Percentiles rank a stretch among this genome's conserved stretches.
These are phyloP conservation scores for Acanthamoeba royreba DNA, from an alignment of 208 protist species.

Conservation along the genomic window DNA sequence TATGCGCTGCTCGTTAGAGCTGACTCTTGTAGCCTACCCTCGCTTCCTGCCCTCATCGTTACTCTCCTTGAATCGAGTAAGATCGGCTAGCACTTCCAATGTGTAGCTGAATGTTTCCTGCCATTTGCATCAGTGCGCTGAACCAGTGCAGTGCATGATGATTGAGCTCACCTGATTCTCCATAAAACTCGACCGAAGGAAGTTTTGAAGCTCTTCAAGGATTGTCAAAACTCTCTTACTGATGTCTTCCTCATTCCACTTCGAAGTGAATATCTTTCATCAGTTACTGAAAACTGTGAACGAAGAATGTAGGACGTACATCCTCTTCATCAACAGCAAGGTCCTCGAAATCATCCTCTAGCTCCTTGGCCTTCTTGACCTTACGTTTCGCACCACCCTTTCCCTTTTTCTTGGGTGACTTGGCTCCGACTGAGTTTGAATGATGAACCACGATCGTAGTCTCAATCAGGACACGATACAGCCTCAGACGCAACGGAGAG, in stretches of 20 bases:
- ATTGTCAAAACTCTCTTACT: neutral
- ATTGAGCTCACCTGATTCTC: neutral
- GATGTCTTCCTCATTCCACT: neutral
- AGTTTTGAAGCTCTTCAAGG: constrained; percentile 15
- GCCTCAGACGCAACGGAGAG: neutral
- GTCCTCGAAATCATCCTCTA: neutral
- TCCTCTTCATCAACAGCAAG: neutral
- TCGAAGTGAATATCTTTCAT: neutral
- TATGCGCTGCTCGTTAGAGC: too few species aligned
- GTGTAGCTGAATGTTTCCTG: constrained; percentile 41
- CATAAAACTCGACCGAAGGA: neutral
- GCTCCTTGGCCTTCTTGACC: neutral
- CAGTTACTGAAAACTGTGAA: neutral
- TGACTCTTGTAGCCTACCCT: neutral
- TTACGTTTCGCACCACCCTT: neutral
- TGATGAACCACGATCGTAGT: neutral
- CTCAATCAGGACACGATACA: neutral
- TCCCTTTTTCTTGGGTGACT: neutral
- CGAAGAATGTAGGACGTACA: neutral
- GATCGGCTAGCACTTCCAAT: constrained; percentile 22
- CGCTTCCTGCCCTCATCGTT: neutral
- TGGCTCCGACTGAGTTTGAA: neutral
- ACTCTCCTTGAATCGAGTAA: constrained; percentile 28
- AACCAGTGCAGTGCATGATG: neutral
- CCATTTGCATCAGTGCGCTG: neutral